These are phyloP conservation scores for Hypoxylon sp. DNA, from an alignment of 2,329 filamentous ascomycete genomes.

Conservation along the genomic window DNA sequence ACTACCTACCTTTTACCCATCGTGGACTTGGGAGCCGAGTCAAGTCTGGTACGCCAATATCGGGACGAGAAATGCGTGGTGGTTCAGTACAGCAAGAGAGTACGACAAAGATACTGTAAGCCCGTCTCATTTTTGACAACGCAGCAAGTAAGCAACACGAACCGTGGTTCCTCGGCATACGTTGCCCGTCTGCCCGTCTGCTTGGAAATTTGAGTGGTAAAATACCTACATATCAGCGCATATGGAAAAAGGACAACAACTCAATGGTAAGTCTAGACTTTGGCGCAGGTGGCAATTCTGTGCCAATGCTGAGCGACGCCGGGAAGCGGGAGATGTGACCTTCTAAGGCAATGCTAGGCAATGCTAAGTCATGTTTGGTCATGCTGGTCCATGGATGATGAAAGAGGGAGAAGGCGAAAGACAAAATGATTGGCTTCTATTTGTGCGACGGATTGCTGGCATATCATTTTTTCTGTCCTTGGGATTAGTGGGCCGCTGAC, in stretches of 20 bases:
- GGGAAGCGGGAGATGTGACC: constrained; percentile 32
- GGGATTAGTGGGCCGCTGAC: constrained; percentile 12
- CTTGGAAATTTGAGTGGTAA: constrained; percentile 24
- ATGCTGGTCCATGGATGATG: constrained; percentile 16
- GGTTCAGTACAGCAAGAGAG: constrained; percentile 10
- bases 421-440: constrained; percentile 37
- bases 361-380: neutral
- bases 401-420: constrained; percentile 26
- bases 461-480: constrained; percentile 23
- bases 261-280: constrained; percentile 36
- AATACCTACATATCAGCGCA: constrained; percentile 4
- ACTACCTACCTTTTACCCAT: constrained; percentile 40
- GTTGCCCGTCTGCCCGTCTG: constrained; percentile 21
- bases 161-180: constrained; percentile 40
- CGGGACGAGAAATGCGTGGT: constrained; percentile 27
- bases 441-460: constrained; percentile 39
- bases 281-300: constrained; percentile 37
- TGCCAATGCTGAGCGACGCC: constrained; percentile 36
- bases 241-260: constrained; percentile 16
- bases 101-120: constrained; percentile 18
- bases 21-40: constrained; percentile 32
- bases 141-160: constrained; percentile 37
- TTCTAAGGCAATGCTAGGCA: constrained; percentile 18
- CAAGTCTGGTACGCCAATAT: constrained; percentile 38
- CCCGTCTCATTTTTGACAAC: constrained; percentile 35